Percentiles rank a stretch among this genome's conserved stretches.
phyloP scores from a whole-genome alignment of 441 rosid genomes.

The Erodium moschatum region DNA sequence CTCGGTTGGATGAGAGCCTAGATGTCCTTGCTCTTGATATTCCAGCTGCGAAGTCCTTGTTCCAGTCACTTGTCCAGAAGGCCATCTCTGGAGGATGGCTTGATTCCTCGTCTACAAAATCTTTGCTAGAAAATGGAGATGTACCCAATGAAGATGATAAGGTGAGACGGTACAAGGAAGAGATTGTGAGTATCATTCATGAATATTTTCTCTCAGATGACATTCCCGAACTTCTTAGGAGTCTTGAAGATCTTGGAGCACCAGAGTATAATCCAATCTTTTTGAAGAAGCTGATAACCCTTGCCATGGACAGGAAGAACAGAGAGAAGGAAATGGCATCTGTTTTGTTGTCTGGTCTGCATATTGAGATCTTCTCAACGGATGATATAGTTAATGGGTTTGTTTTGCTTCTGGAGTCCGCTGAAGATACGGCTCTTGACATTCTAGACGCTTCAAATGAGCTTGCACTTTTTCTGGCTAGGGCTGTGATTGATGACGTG shows the following conservation, averaged over 20 bases:
- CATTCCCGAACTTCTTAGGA: conserved; percentile 84
- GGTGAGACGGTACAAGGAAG: conserved; percentile 62
- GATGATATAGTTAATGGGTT: conserved; percentile 89
- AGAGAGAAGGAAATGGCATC: conserved; percentile 99
- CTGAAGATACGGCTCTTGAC: conserved; percentile 93
- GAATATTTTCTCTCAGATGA: conserved; percentile 97
- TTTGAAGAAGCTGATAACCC: conserved; percentile 79
- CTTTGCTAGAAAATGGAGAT: conserved; percentile 35
- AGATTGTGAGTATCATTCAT: conserved; percentile 67
- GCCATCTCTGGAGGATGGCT: conserved; percentile 91
- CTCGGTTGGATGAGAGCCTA: conserved; percentile 74
- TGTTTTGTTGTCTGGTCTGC: conserved; percentile 82
- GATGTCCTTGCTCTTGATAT: conserved; percentile 94
- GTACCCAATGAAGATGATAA: conserved; percentile 36
- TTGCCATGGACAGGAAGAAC: conserved; percentile 95
- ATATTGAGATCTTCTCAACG: conserved; percentile 83
- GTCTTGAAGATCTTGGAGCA: conserved; percentile 74
- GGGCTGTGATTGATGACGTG: conserved; percentile 95
- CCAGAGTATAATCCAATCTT: conserved; percentile 73
- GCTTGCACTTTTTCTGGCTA: conserved; percentile 84
- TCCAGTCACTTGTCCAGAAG: conserved; percentile 48
- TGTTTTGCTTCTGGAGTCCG: conserved; percentile 85
- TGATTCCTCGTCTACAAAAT: conserved; percentile 48
- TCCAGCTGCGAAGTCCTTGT: conserved; percentile 67
- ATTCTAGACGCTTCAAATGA: conserved; percentile 93